Evolutionary conservation across 2,329 filamentous ascomycete genomes (phyloP).

Genomic region (Metarhizium album): DNA sequence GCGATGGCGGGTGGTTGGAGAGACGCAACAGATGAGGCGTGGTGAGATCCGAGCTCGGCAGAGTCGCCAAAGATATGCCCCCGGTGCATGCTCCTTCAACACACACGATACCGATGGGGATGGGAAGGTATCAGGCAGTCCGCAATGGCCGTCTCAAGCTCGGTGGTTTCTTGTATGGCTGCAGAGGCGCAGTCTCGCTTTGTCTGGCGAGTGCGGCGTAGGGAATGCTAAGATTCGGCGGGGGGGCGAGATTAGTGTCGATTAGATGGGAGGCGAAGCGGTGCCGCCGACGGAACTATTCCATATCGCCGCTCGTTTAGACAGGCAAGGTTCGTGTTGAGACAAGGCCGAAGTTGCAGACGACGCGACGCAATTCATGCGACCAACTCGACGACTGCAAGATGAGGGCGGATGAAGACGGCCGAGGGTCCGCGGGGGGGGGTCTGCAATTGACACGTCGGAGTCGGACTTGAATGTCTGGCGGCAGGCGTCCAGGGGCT

Average conservation of each 20-base stretch:
- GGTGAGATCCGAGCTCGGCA: neutral
- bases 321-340: neutral
- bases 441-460: neutral
- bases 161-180: neutral
- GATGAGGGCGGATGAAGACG: no score
- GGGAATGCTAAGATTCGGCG: no score
- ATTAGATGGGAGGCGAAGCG: neutral
- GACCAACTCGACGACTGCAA: neutral
- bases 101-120: neutral
- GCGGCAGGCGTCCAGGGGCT: neutral
- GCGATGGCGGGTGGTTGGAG: neutral
- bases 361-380: neutral
- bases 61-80: neutral
- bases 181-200: conserved; percentile 1
- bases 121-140: neutral
- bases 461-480: neutral
- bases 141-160: neutral
- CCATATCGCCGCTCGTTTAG: neutral
- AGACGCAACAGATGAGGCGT: neutral
- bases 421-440: neutral
- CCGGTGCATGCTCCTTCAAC: conserved; percentile 2
- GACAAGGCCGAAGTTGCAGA: neutral
- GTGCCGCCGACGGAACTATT: neutral
- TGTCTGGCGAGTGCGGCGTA: neutral
- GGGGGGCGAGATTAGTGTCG: no score